These are phyloP conservation scores for Beauveria bassiana DNA, from an alignment of 2,329 filamentous ascomycete genomes.

Conservation along the genomic window DNA sequence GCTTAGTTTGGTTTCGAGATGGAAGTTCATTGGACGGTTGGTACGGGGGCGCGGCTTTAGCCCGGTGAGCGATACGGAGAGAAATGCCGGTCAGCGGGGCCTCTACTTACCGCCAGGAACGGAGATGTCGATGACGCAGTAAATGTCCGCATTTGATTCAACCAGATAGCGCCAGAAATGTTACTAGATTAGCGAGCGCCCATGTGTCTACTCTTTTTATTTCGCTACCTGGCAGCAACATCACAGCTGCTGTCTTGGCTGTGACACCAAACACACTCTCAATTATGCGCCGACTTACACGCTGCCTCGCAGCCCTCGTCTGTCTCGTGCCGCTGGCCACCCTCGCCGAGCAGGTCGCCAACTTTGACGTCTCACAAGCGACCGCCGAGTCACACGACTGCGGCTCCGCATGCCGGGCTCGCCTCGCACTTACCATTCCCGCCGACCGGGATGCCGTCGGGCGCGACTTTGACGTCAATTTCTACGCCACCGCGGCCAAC, in stretches of 20 bases:
- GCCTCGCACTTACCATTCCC: constrained; percentile 11
- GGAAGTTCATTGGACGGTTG: neutral
- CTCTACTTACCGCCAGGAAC: neutral
- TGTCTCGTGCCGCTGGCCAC: neutral
- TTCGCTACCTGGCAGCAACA: neutral
- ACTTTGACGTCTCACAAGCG: constrained; percentile 1
- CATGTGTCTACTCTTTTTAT: neutral
- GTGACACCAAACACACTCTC: neutral
- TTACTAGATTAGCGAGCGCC: neutral
- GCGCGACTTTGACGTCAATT: constrained; percentile 10
- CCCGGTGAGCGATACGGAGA: neutral
- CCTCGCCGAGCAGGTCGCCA: constrained; percentile 1
- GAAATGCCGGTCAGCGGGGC: neutral
- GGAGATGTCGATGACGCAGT: neutral
- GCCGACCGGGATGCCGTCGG: constrained; percentile 11
- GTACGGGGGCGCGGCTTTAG: neutral
- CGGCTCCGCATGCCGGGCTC: constrained; percentile 7
- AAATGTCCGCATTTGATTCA: neutral
- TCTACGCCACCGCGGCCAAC: constrained; percentile 13
- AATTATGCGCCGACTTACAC: neutral
- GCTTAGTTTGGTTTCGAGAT: neutral
- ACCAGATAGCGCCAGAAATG: neutral
- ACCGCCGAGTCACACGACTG: constrained; percentile 9
- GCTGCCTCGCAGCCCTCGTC: neutral
- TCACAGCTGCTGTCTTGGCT: neutral